Conservation (phyloP, 1,284 basidiomycete genomes). For the Ganoderma lingzhi region DNA sequence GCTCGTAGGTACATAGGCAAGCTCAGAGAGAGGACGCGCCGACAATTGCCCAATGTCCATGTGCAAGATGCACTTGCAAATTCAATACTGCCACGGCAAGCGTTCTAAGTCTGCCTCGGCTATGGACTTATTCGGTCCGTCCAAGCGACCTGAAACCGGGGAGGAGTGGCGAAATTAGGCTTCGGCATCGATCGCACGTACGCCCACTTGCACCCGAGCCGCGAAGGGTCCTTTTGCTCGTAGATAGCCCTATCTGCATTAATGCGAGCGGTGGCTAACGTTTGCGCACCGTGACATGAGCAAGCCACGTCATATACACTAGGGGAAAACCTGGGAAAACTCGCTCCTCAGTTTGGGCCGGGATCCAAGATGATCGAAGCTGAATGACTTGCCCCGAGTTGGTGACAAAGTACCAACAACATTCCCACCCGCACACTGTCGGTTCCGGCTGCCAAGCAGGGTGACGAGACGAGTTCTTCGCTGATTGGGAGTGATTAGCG, state of each 20-base stretch:
- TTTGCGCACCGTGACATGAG: constrained; percentile 18
- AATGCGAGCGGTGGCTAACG: constrained; percentile 38
- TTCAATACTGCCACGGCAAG: background rate
- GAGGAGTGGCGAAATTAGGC: background rate
- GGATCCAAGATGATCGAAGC: constrained; percentile 63
- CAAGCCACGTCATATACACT: constrained; percentile 1
- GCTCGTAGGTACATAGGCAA: background rate
- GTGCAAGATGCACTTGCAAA: background rate
- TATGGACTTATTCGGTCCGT: background rate
- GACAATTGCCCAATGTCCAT: background rate
- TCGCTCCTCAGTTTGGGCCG: constrained; percentile 65
- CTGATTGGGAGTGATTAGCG: constrained; percentile 36
- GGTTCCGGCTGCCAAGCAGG: constrained; percentile 40
- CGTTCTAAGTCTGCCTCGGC: background rate
- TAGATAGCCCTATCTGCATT: constrained; percentile 47
- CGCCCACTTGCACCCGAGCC: background rate
- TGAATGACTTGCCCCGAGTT: constrained; percentile 21
- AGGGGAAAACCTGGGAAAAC: constrained; percentile 33
- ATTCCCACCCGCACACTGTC: constrained; percentile 58
- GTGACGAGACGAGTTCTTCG: constrained; percentile 34
- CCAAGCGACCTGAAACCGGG: background rate
- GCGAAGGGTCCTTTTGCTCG: constrained; percentile 23
- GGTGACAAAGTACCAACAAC: constrained; percentile 47
- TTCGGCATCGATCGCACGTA: background rate
- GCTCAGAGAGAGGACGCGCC: background rate